These are phyloP conservation scores for Protoeuglena noctilucae DNA, from an alignment of 139 green algal species.

Conservation along the genomic window DNA sequence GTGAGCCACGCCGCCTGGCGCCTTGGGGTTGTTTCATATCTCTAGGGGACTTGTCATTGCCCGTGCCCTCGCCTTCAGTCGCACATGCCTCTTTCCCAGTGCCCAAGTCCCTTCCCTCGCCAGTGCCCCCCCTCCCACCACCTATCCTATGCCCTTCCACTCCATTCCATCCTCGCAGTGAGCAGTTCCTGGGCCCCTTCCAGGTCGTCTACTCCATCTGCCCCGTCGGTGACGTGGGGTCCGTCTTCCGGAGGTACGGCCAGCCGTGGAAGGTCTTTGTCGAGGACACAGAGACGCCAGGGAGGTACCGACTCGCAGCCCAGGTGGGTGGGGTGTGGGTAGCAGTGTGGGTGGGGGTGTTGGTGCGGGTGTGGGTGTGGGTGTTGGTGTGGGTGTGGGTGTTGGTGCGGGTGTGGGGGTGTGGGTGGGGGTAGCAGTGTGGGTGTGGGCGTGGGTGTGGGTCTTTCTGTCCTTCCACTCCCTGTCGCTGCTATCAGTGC, in stretches of 20 bases:
- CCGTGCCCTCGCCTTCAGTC: neutral
- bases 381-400: no score
- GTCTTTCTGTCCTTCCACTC: no score
- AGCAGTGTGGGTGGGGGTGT: no score
- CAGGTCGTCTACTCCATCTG: constrained; percentile 68
- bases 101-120: neutral
- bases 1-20: neutral
- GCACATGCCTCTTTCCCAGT: neutral
- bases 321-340: no score
- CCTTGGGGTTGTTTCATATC: no score
- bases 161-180: constrained; percentile 1
- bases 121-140: neutral
- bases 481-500: no score
- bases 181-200: constrained; percentile 66
- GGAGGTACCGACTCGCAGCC: neutral
- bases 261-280: constrained; percentile 61
- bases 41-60: no score
- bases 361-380: no score
- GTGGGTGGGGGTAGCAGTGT: no score
- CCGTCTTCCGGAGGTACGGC: constrained; percentile 62
- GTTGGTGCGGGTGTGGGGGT: no score
- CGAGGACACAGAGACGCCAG: constrained; percentile 23
- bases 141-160: neutral
- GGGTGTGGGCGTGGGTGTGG: no score
- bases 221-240: constrained; percentile 54